Percentiles rank a stretch among this genome's conserved stretches.
Evolutionary conservation across 768 basidiomycete species (phyloP).

Genomic region (Hygrophorus pudorinus): DNA sequence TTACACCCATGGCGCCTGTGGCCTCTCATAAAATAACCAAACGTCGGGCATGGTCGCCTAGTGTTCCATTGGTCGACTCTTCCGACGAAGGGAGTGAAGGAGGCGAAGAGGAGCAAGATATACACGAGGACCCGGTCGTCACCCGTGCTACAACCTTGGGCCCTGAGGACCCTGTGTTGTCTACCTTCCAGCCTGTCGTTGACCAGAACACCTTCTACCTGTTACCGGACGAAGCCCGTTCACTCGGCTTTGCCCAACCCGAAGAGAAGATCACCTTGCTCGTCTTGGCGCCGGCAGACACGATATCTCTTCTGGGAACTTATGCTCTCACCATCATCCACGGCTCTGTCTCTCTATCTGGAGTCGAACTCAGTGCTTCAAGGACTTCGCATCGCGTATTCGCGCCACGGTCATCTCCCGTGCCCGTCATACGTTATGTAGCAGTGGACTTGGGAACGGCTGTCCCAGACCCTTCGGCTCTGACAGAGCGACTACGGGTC

Average conservation of each 20-base stretch:
- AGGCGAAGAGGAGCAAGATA: constrained; percentile 3
- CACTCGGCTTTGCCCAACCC: constrained; percentile 10
- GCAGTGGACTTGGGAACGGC: constrained; percentile 4
- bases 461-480: not conserved
- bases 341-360: constrained; percentile 51
- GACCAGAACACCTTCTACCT: constrained; percentile 39
- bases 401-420: constrained; percentile 70
- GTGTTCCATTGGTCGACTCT: constrained; percentile 35
- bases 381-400: constrained; percentile 42
- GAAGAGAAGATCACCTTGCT: constrained; percentile 26
- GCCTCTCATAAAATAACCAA: too few species aligned
- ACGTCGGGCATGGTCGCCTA: constrained; percentile 60
- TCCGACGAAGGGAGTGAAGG: constrained; percentile 33
- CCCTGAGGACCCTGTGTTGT: constrained; percentile 20
- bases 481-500: not conserved
- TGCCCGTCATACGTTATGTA: constrained; percentile 38
- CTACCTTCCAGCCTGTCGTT: constrained; percentile 38
- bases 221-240: constrained; percentile 25
- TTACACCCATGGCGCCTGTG: too few species aligned
- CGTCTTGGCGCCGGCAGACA: constrained; percentile 36
- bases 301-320: constrained; percentile 58
- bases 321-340: constrained; percentile 53
- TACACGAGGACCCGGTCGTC: not conserved
- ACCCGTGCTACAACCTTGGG: constrained; percentile 1
- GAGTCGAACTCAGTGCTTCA: constrained; percentile 38